Conservation (phyloP, 768 basidiomycete genomes). For the Xerocomellus chrysenteron region DNA sequence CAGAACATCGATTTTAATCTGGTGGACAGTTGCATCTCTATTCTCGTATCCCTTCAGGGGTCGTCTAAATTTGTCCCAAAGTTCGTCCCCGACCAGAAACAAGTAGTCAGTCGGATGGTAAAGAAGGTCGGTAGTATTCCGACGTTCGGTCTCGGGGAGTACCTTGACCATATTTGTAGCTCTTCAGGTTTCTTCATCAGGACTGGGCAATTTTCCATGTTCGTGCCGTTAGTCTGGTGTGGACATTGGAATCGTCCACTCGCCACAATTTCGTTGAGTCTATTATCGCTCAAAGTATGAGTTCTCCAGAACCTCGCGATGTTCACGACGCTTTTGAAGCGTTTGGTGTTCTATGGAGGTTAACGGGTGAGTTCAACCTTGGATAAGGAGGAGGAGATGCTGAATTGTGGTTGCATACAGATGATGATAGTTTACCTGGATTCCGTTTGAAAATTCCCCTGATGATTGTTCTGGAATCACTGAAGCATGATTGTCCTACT, state of each 20-base stretch:
- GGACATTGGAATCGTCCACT: constrained; percentile 65
- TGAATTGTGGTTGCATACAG: constrained; percentile 37
- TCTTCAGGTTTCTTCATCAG: constrained; percentile 72
- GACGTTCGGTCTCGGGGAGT: neutral
- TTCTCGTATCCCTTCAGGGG: constrained; percentile 55
- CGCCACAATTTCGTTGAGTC: constrained; percentile 70
- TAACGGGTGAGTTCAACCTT: constrained; percentile 58
- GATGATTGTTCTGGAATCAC: constrained; percentile 81
- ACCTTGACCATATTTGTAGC: constrained; percentile 36
- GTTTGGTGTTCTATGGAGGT: constrained; percentile 90
- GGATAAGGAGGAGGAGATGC: neutral
- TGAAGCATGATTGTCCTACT: constrained; percentile 73
- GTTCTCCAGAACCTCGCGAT: constrained; percentile 46
- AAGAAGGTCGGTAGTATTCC: constrained; percentile 38
- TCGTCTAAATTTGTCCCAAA: constrained; percentile 50
- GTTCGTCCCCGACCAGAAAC: constrained; percentile 53
- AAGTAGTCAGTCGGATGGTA: constrained; percentile 59
- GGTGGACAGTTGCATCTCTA: constrained; percentile 61
- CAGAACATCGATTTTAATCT: constrained; percentile 54
- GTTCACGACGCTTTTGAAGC: constrained; percentile 71
- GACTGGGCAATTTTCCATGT: constrained; percentile 72
- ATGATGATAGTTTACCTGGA: constrained; percentile 80
- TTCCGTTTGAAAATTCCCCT: constrained; percentile 82
- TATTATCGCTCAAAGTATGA: constrained; percentile 72
- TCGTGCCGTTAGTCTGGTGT: constrained; percentile 78